These are phyloP conservation scores for Zelonia costaricensis DNA, from an alignment of 208 protist genomes.

Conservation along the genomic window DNA sequence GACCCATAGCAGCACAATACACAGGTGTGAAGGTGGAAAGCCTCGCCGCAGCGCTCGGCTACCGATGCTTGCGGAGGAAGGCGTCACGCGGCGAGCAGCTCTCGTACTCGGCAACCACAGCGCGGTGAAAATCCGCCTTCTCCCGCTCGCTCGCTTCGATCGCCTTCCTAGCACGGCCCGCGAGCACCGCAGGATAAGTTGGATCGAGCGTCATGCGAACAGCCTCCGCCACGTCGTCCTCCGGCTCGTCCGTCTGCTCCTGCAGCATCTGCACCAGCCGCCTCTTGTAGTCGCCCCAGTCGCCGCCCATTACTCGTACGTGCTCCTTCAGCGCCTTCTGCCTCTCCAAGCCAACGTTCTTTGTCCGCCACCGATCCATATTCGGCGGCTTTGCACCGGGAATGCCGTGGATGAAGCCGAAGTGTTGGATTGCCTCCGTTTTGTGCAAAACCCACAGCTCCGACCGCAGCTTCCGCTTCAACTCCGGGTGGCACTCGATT, in stretches of 20 bases:
- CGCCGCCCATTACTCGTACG: slow-evolving; percentile 74
- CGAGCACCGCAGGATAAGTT: slow-evolving; percentile 71
- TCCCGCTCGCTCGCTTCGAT: slow-evolving; percentile 44
- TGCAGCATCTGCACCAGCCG: slow-evolving; percentile 74
- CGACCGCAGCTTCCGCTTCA: slow-evolving; percentile 60
- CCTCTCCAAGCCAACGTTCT: slow-evolving; percentile 18
- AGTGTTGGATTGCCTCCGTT: slow-evolving; percentile 67
- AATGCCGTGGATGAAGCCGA: slow-evolving; percentile 86
- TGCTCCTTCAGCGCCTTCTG: slow-evolving; percentile 51
- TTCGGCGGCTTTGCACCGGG: slow-evolving; percentile 74
- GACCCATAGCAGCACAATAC: not conserved
- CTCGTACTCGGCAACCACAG: slow-evolving; percentile 39
- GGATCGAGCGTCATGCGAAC: slow-evolving; percentile 86
- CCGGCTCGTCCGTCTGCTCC: slow-evolving; percentile 68
- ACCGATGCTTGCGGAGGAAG: slow-evolving; percentile 38
- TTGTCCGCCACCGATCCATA: slow-evolving; percentile 28
- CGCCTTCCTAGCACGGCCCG: slow-evolving; percentile 38
- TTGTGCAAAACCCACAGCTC: slow-evolving; percentile 90
- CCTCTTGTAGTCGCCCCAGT: slow-evolving; percentile 86
- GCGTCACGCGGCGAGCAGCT: slow-evolving; percentile 59
- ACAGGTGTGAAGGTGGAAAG: too few relatives aligned
- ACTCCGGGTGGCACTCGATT: slow-evolving; percentile 18
- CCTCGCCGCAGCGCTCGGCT: too few relatives aligned
- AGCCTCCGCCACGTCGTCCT: slow-evolving; percentile 83
- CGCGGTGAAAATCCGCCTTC: slow-evolving; percentile 56